Base-by-base conservation (phyloP, 768 basidiomycete species). In the Suillus alpinus region DNA sequence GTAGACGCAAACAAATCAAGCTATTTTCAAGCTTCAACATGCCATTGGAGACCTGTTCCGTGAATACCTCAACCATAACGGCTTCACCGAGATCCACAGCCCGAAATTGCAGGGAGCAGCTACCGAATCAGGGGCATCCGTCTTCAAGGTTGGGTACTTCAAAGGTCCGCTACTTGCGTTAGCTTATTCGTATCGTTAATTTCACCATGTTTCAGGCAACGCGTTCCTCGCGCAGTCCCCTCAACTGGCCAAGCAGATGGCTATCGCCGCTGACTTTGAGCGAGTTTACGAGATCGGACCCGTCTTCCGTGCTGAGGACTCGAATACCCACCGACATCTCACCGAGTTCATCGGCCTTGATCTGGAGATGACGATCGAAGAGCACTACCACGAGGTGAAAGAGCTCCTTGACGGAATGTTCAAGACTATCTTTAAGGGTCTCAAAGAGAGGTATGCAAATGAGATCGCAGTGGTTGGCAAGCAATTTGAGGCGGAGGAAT, bases 271-370 rank as follows among this genome's bases (percentile, higher is more conserved):
- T 58, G 97, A 98, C 77, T 95, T 98, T 71, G 97, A 98, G 75
- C 86, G 94, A 36, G 97, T 99, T 8, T 99, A 95, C 76, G 97
- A 99, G 77, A 94, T 99, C 62, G 97, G 88, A 0, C 86, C 89
- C 59, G 96, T 98, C 59, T 98, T 98, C 81, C 93, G 97, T 63
- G 97, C 97, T 16, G 97, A 98, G 76, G 87, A 98, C 74, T 90
- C 96, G 51, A 94, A 95, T 76, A 98, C 97, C 3, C 94, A 98
- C 72, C 91, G 97, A 56, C 97, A 99, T 79, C 82, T 99, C 78
- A 98, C 97, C 20, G 97, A 99, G 75, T 99, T 98, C 76, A 91
- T 94, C 65, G 97, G 97, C 32, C 89, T 99, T 66, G 97, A 99
- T 91, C 83, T 99, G 66, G 97, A 99, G 76, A 98, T 99, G 97